Evolutionary conservation across 352 stramenopile species (phyloP).

Genomic region (Phytophthora fragariaefolia): DNA sequence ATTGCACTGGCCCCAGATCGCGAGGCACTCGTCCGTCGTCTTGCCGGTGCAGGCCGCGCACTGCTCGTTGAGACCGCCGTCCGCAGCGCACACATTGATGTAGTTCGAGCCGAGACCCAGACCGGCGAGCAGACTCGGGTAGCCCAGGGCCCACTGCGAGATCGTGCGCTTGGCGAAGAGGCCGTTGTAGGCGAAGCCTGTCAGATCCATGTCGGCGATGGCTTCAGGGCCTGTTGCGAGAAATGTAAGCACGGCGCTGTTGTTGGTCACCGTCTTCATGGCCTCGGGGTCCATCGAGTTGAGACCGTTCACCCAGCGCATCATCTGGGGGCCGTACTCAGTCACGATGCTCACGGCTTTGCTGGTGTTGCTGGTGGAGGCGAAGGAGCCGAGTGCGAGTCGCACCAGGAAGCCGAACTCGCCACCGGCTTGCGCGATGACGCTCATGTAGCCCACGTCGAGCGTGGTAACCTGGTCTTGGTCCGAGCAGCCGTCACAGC

Average conservation of each 20-base stretch:
- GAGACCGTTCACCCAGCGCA: slow-evolving; percentile 69
- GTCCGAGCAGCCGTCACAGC: slow-evolving; percentile 61
- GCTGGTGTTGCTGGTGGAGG: slow-evolving; percentile 35
- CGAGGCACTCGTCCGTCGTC: slow-evolving; percentile 39
- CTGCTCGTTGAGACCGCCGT: slow-evolving; percentile 48
- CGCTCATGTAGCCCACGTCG: slow-evolving; percentile 74
- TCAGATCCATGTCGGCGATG: slow-evolving; percentile 47
- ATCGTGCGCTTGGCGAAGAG: slow-evolving; percentile 58
- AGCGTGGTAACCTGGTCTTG: slow-evolving; percentile 52
- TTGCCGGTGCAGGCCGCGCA: slow-evolving; percentile 49
- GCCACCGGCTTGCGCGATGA: slow-evolving; percentile 67
- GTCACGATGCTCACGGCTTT: slow-evolving; percentile 39
- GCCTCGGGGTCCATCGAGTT: slow-evolving; percentile 62
- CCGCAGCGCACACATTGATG: slow-evolving; percentile 39
- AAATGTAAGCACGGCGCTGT: slow-evolving; percentile 47
- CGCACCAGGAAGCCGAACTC: slow-evolving; percentile 59
- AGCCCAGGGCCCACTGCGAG: slow-evolving; percentile 59
- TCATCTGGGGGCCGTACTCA: slow-evolving; percentile 62
- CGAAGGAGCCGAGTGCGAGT: slow-evolving; percentile 63
- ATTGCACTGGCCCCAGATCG: slow-evolving; percentile 55
- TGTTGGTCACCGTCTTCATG: slow-evolving; percentile 47
- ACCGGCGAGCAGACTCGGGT: slow-evolving; percentile 59
- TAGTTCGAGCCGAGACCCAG: slow-evolving; percentile 59
- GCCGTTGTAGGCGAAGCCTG: slow-evolving; percentile 62
- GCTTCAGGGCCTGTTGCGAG: slow-evolving; percentile 37